Evolutionary conservation across 768 basidiomycete species (phyloP), one percentile per base, ranked within the genome.

Genomic region (Rubroboletus satanas): DNA sequence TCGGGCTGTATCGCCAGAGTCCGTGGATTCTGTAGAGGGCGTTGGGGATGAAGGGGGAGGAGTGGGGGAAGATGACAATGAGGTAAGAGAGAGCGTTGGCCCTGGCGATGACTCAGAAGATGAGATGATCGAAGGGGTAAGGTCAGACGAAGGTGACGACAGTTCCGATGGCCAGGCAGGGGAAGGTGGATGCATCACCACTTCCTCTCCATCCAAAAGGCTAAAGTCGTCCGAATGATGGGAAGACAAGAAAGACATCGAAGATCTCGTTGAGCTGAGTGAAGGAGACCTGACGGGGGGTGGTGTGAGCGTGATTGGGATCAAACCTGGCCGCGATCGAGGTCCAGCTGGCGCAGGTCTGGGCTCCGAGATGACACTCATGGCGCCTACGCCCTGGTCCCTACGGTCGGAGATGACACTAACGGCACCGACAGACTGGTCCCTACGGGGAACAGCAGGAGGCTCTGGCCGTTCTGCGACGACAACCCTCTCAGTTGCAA

Each of bases 151-250:
- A 10, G 65, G 62, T 3, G 67, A 63, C 7, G 73, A 70, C 1
- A 57, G 49, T 51, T 60, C 66, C 1, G 77, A 73, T 3, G 67
- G 68, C 60, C 74, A 74, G 4, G 72, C 71, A 4, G 73, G 75
- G 26, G 76, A 75, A 23, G 65, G 61, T n/a, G 70, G 66, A 31
- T 39, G 57, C 31, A 66, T 41, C 33, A 56, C 56, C 11, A 57
- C 44, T 17, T 58, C 52, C 21, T 56, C 60, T 56, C 69, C 58
- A 54, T 66, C 75, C 74, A 79, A 64, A 67, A 76, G 56, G 73
- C 73, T 71, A 35, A 75, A 72, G 59, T 89, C 89, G 52, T 93
- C 90, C 0, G 90, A 92, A 58, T 91, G 85, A 57, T 88, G 86
- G 17, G 80, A 82, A 4, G 79, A 80, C 46, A 83, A 59, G 63